Evolutionary conservation across 805 yeast species (phyloP).

Genomic region (Metschnikowia cubensis): DNA sequence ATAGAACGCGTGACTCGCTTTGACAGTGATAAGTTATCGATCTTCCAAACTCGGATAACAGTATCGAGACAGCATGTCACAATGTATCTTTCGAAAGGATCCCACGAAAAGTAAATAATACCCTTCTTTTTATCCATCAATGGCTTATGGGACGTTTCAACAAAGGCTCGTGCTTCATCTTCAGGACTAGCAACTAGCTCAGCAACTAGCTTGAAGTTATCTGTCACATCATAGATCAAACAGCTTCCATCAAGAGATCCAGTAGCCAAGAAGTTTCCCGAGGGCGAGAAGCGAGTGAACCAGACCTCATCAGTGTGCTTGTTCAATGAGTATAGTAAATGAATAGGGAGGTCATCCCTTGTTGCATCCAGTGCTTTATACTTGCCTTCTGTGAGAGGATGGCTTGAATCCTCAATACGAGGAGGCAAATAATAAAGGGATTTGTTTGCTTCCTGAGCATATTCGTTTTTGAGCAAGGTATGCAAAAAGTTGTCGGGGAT

Average conservation of each 20-base stretch:
- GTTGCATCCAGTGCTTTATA: not conserved
- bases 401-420: conserved; percentile 1
- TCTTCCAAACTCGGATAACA: conserved; percentile 65
- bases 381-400: not conserved
- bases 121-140: conserved; percentile 23
- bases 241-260: conserved; percentile 67
- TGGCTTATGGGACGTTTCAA: conserved; percentile 24
- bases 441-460: conserved; percentile 7
- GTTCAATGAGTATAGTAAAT: conserved; percentile 41
- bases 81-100: conserved; percentile 61
- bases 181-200: conserved; percentile 27
- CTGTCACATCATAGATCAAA: conserved; percentile 59
- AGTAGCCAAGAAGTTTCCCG: conserved; percentile 72
- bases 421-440: conserved; percentile 17
- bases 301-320: conserved; percentile 76
- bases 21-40: conserved; percentile 28
- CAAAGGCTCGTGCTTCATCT: conserved; percentile 27
- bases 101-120: conserved; percentile 68
- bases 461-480: conserved; percentile 12
- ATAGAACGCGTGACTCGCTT: conserved; percentile 27
- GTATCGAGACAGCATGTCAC: conserved; percentile 74
- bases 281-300: conserved; percentile 74
- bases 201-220: conserved; percentile 33
- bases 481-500: conserved; percentile 12
- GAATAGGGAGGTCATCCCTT: conserved; percentile 41